phyloP scores from a whole-genome alignment of 768 basidiomycete species.

The Hortiboletus flavorubellus region DNA sequence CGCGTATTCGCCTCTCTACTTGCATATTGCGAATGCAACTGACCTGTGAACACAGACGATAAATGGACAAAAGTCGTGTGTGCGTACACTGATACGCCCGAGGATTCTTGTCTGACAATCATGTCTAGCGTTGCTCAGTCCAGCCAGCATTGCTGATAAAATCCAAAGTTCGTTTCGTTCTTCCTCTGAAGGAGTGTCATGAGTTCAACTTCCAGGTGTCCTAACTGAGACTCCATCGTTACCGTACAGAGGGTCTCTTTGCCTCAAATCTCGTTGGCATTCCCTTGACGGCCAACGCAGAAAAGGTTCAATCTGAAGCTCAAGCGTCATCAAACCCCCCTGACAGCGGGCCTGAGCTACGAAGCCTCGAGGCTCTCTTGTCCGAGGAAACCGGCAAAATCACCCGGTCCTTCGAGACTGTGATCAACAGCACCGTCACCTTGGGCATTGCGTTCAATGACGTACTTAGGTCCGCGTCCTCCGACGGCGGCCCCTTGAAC shows the following conservation, averaged over 20 bases:
- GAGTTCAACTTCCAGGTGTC: neutral
- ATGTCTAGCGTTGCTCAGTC: neutral
- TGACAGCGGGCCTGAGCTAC: neutral
- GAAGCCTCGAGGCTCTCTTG: neutral
- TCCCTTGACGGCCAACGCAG: neutral
- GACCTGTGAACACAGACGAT: neutral
- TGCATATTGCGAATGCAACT: neutral
- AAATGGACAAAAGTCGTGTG: constrained; percentile 4
- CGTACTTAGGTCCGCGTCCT: neutral
- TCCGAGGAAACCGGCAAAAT: constrained; percentile 2
- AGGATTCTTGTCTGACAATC: neutral
- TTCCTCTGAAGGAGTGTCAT: neutral
- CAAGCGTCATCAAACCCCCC: neutral
- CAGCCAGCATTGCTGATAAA: neutral
- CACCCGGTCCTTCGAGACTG: constrained; percentile 2
- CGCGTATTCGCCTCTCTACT: neutral
- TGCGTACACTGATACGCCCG: neutral
- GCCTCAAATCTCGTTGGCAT: neutral
- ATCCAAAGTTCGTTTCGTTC: neutral
- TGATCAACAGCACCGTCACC: neutral
- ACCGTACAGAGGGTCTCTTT: neutral
- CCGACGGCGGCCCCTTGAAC: neutral
- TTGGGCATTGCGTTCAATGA: neutral
- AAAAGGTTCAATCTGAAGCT: neutral
- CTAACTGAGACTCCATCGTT: neutral